A percentile compares a stretch with the other conserved stretches of the same genome.
Conservation (phyloP, 345 rosid species). For the Populus deltoides region DNA sequence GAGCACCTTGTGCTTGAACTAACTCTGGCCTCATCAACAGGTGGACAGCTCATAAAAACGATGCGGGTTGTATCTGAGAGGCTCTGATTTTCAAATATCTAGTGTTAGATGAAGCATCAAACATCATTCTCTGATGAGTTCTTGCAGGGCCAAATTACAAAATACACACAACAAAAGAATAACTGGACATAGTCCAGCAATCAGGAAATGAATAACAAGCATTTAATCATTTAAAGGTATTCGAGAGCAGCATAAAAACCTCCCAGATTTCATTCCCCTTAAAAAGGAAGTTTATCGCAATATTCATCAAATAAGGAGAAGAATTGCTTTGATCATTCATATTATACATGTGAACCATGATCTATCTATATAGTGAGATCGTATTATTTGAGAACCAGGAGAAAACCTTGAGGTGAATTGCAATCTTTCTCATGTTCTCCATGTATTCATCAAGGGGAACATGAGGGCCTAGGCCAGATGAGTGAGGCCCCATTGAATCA, state of each 20-base stretch:
- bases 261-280: not conserved
- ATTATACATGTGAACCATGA: not conserved
- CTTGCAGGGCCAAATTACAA: not conserved
- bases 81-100: conserved; percentile 43
- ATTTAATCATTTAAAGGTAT: not conserved
- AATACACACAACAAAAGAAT: not conserved
- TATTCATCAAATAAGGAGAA: not conserved
- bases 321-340: not conserved
- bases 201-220: not conserved
- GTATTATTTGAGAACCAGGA: not conserved
- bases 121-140: conserved; percentile 1
- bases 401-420: conserved; percentile 70
- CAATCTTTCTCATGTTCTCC: conserved; percentile 81
- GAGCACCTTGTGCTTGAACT: conserved; percentile 55
- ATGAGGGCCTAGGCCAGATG: conserved; percentile 93
- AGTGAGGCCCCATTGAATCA: conserved; percentile 92
- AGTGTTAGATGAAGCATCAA: conserved; percentile 10
- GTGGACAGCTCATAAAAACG: conserved; percentile 76
- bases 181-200: not conserved
- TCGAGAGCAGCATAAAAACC: not conserved
- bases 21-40: conserved; percentile 81
- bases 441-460: conserved; percentile 75
- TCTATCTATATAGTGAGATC: not conserved
- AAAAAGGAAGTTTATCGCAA: not conserved
- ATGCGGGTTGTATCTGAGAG: conserved; percentile 65